Base-by-base conservation (phyloP, 768 basidiomycete genomes). In the Leccinum truebloodii region DNA sequence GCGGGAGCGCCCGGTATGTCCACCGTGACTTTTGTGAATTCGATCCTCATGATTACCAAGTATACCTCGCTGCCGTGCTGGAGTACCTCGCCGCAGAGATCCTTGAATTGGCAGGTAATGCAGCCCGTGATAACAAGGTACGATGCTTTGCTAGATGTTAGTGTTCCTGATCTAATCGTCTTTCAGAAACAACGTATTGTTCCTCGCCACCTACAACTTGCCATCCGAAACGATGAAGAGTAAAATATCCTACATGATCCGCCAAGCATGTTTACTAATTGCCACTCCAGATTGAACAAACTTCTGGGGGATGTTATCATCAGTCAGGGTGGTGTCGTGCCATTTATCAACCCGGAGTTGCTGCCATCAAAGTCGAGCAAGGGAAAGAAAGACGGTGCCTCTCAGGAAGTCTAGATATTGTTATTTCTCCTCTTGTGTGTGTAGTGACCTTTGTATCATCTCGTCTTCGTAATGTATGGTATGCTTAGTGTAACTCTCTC, bases 11-110 rank as follows among this genome's bases (percentile, higher is more conserved):
- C 89, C 61, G 85, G 86, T 86, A 66, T 39, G 79, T 75, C 34
- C 46, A 35, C 39, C 5, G 4, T 1, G 12, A 6, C 24, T 52
- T 37, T 16, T 24, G 18, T 26, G 26, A 24, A 32, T 26, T 16
- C 4, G 3, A 8, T n/a, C 18, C 57, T 62, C 6, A 71, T 35
- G 6, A 18, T 6, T 30, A 1, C 16, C 20, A 59, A 88, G 92
- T 92, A 54, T 93, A 92, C 76, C 84, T 92, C 59, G 87, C 91
- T 59, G 90, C 90, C 55, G 92, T 94, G 57, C 82, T 94, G 28
- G 93, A 94, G 75, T 94, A 95, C 74, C 83, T 95, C 39, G 83
- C 86, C 6, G 93, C 92, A 30, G 93, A 95, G 75, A 86, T 95
- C 69, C 83, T 94, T 55, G 92, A 94, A 75, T 80, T 94, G 50